Evolutionary conservation across 2,329 filamentous ascomycete species (phyloP).

Genomic region (Hirsutella thompsonii): DNA sequence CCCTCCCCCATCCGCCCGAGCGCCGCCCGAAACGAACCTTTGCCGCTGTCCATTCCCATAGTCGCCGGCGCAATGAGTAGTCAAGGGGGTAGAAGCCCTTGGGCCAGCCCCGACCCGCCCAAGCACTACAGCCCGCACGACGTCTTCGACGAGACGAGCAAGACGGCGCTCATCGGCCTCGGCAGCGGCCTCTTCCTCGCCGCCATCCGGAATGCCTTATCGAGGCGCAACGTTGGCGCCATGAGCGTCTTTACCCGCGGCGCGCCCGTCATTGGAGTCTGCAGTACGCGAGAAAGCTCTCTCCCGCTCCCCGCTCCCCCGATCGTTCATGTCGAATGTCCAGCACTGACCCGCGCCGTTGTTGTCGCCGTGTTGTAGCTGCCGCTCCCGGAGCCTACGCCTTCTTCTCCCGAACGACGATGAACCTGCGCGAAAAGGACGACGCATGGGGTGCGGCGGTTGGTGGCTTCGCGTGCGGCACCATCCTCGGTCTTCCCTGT

Average conservation of each 20-base stretch:
- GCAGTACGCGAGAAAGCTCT: conserved; percentile 20
- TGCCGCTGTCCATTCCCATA: conserved; percentile 3
- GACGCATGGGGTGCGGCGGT: conserved; percentile 64
- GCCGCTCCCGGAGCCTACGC: conserved; percentile 55
- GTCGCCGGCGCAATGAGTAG: conserved; percentile 19
- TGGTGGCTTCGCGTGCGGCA: conserved; percentile 65
- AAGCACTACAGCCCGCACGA: conserved; percentile 57
- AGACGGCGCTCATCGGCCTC: conserved; percentile 52
- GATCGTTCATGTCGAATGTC: no score
- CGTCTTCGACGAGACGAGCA: conserved; percentile 54
- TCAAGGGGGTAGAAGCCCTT: conserved; percentile 13
- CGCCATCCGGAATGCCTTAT: conserved; percentile 75
- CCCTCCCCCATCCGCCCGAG: no score
- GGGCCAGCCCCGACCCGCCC: conserved; percentile 11
- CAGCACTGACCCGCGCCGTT: no score
- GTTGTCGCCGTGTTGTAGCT: conserved; percentile 23
- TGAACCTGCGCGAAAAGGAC: conserved; percentile 77
- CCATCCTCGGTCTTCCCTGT: conserved; percentile 62
- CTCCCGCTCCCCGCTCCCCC: no score
- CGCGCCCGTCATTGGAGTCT: conserved; percentile 54
- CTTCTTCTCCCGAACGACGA: conserved; percentile 63
- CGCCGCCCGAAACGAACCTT: no score
- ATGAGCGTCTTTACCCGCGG: conserved; percentile 70
- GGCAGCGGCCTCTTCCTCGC: conserved; percentile 58
- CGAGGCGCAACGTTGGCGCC: conserved; percentile 68